phyloP scores from a whole-genome alignment of 139 green algal species.

The Chlorella vulgaris region DNA sequence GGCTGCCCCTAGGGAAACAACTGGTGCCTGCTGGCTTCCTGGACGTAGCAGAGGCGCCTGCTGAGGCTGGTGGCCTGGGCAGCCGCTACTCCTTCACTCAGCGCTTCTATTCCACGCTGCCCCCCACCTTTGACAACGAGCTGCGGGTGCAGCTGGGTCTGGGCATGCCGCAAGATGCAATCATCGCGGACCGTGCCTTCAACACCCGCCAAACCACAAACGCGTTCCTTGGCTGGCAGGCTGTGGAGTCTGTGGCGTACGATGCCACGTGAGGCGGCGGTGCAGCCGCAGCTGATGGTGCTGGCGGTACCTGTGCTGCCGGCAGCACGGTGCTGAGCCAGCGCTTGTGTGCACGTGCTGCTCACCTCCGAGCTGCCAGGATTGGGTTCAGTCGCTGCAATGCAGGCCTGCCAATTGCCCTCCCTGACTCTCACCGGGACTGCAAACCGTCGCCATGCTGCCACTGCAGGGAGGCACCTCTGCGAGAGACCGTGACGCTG shows the following conservation, averaged over 20 bases:
- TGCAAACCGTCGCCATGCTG: no score
- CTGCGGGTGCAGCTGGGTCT: conserved; percentile 38
- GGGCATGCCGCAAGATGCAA: conserved; percentile 40
- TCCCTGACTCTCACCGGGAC: no score
- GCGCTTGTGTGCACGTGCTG: no score
- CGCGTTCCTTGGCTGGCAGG: conserved; percentile 22
- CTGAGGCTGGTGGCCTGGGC: conserved; percentile 31
- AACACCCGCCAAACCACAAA: conserved; percentile 37
- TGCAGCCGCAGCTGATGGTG: not conserved
- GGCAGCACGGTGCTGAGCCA: not conserved
- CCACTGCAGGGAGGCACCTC: conserved; percentile 31
- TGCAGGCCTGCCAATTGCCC: no score
- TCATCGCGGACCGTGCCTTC: conserved; percentile 40
- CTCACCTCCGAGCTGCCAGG: no score
- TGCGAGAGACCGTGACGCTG: conserved; percentile 39
- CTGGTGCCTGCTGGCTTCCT: conserved; percentile 29
- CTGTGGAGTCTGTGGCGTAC: conserved; percentile 36
- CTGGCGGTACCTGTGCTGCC: not conserved
- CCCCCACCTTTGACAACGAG: conserved; percentile 41
- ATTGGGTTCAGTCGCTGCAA: no score
- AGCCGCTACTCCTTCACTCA: conserved; percentile 12
- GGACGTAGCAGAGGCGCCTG: conserved; percentile 20
- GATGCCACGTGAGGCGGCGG: conserved; percentile 9
- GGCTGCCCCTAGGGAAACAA: conserved; percentile 18
- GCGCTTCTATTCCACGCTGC: conserved; percentile 48